Evolutionary conservation across 495 filamentous ascomycete genomes (phyloP).

Genomic region (Hypoxylon subgilvum): DNA sequence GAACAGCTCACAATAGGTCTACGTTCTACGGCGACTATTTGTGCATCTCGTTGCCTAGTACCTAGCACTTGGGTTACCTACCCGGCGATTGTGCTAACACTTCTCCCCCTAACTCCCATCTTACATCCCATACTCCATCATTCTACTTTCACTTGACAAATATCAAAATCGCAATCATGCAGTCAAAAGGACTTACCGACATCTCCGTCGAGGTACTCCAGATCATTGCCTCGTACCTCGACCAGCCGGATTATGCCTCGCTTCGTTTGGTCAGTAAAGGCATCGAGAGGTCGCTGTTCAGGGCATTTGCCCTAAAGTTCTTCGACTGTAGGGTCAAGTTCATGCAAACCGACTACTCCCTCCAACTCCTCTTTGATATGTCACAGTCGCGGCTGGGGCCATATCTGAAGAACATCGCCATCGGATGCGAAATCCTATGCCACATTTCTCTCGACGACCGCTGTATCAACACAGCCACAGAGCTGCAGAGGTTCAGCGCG

Average conservation of each 20-base stretch:
- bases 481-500: too few relatives aligned
- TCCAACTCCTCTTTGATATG: conserved; percentile 57
- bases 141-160: too few relatives aligned
- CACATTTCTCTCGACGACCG: too few relatives aligned
- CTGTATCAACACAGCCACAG: too few relatives aligned
- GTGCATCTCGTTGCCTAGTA: too few relatives aligned
- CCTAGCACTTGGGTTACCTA: too few relatives aligned
- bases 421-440: conserved; percentile 42
- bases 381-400: conserved; percentile 49
- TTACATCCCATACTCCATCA: too few relatives aligned
- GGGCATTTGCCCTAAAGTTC: conserved; percentile 55
- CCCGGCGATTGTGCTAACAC: too few relatives aligned
- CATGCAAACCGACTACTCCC: conserved; percentile 53
- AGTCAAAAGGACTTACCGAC: conserved; percentile 23
- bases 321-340: conserved; percentile 60
- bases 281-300: conserved; percentile 50
- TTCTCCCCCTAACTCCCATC: too few relatives aligned
- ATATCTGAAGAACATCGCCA: conserved; percentile 53
- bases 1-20: too few relatives aligned
- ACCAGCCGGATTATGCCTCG: conserved; percentile 45
- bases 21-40: too few relatives aligned
- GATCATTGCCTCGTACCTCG: conserved; percentile 45
- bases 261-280: conserved; percentile 52
- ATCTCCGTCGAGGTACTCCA: conserved; percentile 48
- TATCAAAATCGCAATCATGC: not conserved